phyloP scores from a whole-genome alignment of 2,329 filamentous ascomycete genomes.

The Domatiomyces globalis region DNA sequence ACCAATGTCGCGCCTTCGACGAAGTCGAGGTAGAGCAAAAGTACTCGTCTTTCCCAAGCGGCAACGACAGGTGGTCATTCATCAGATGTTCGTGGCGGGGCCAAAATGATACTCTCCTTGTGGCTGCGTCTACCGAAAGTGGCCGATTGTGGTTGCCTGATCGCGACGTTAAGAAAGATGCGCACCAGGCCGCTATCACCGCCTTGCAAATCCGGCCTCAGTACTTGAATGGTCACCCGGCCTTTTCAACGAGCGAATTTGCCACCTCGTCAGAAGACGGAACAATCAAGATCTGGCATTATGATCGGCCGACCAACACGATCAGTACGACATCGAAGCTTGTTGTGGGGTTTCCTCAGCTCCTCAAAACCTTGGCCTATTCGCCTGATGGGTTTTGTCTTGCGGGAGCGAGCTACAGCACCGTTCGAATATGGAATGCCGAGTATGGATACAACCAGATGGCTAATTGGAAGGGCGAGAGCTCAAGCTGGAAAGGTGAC shows the following conservation, averaged over 20 bases:
- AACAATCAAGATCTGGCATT: conserved; percentile 31
- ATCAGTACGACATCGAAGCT: conserved; percentile 14
- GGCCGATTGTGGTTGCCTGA: conserved; percentile 33
- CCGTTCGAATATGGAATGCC: conserved; percentile 33
- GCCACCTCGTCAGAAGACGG: conserved; percentile 33
- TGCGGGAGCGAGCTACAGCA: conserved; percentile 31
- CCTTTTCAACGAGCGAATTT: conserved; percentile 22
- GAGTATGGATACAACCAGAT: conserved; percentile 31
- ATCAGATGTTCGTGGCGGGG: conserved; percentile 24
- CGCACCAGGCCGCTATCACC: conserved; percentile 31
- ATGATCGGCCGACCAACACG: conserved; percentile 6
- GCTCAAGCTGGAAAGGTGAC: conserved; percentile 16
- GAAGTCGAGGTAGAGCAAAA: conserved; percentile 13
- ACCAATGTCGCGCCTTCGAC: conserved; percentile 12
- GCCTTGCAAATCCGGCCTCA: conserved; percentile 28
- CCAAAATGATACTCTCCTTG: conserved; percentile 22
- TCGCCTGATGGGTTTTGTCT: conserved; percentile 35
- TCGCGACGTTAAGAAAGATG: conserved; percentile 26
- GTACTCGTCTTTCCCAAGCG: conserved; percentile 7
- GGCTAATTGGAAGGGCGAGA: conserved; percentile 25
- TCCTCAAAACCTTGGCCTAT: conserved; percentile 30
- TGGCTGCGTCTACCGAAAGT: conserved; percentile 27
- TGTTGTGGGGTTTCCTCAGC: conserved; percentile 16
- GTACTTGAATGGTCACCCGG: conserved; percentile 12
- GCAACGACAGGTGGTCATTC: conserved; percentile 28